These are phyloP conservation scores for Microdochium paspali DNA, from an alignment of 2,329 filamentous ascomycete species.

Conservation along the genomic window DNA sequence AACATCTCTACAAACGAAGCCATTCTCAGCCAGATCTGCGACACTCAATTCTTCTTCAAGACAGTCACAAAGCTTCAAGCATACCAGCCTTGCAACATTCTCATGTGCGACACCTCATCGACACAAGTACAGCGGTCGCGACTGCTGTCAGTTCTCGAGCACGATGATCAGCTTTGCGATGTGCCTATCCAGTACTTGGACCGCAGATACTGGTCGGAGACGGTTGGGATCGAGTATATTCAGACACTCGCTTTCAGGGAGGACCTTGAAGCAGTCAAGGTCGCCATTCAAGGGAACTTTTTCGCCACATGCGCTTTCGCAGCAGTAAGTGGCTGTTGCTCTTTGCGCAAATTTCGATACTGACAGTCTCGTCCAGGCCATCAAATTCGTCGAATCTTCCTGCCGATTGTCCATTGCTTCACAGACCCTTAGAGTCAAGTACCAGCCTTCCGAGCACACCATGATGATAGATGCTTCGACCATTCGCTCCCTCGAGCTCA, in stretches of 20 bases:
- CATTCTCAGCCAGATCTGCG: conserved; percentile 81
- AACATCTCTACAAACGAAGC: conserved; percentile 80
- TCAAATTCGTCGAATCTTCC: conserved; percentile 71
- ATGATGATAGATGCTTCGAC: conserved; percentile 95
- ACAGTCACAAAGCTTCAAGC: conserved; percentile 81
- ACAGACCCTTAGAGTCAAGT: conserved; percentile 79
- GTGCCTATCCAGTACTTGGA: conserved; percentile 57
- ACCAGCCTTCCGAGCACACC: conserved; percentile 78
- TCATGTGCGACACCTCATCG: conserved; percentile 70
- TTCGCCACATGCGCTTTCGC: conserved; percentile 80
- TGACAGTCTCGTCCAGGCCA: conserved; percentile 39
- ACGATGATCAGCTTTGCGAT: conserved; percentile 51
- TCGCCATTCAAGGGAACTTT: conserved; percentile 73
- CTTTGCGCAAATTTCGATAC: conserved; percentile 4
- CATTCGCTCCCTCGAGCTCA: conserved; percentile 76
- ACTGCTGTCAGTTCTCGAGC: conserved; percentile 61
- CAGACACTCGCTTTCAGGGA: conserved; percentile 69
- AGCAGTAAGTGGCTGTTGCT: conserved; percentile 48
- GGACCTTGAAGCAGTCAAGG: conserved; percentile 72
- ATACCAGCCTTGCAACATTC: conserved; percentile 68
- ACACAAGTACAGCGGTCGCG: conserved; percentile 26
- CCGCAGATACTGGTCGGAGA: conserved; percentile 77
- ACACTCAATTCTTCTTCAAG: conserved; percentile 84
- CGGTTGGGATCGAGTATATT: conserved; percentile 66
- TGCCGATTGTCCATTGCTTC: conserved; percentile 59